Evolutionary conservation across 2,329 filamentous ascomycete species (phyloP).

Genomic region (Endothia cerciana): DNA sequence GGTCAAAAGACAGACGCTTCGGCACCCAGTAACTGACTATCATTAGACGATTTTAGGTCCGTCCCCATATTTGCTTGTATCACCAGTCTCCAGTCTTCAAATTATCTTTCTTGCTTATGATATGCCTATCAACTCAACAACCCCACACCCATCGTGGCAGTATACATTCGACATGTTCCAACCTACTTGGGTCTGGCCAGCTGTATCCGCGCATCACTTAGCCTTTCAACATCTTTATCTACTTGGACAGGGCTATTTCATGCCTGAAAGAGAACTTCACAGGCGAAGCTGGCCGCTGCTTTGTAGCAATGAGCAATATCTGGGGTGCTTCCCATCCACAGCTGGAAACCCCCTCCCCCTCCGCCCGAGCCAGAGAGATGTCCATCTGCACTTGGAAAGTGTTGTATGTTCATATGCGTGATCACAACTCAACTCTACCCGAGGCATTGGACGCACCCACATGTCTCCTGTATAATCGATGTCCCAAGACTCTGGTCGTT

Average conservation of each 20-base stretch:
- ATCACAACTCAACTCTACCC: background rate
- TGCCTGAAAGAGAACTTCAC: background rate
- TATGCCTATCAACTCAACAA: background rate
- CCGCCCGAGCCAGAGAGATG: background rate
- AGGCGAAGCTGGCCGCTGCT: background rate
- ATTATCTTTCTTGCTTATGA: background rate
- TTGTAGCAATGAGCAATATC: background rate
- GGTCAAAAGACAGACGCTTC: background rate
- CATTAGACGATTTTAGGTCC: background rate
- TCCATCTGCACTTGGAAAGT: background rate
- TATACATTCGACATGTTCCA: background rate
- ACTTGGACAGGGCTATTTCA: background rate
- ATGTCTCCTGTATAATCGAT: background rate
- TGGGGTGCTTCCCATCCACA: background rate
- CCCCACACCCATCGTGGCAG: background rate
- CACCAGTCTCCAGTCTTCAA: background rate
- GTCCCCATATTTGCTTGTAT: background rate
- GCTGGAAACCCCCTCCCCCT: background rate
- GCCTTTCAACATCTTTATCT: background rate
- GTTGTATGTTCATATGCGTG: background rate
- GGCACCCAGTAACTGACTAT: background rate
- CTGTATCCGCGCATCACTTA: background rate
- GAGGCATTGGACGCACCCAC: background rate
- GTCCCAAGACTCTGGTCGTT: background rate
- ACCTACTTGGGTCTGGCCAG: background rate